Conservation (phyloP, 805 yeast species). For the Candida sakaeoensis region DNA sequence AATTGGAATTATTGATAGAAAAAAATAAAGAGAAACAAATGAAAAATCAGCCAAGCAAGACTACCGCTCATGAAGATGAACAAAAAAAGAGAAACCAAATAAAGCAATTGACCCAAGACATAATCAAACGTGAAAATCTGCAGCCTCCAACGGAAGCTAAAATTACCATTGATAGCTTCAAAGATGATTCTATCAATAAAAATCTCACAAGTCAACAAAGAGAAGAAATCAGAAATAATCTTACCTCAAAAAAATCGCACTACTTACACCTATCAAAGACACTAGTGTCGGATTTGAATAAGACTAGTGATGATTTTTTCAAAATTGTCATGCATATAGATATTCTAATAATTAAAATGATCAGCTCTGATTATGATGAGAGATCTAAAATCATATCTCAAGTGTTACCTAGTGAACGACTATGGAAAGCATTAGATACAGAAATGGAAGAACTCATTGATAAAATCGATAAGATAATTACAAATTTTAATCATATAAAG, state of each 20-base stretch:
- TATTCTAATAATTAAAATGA: constrained; percentile 22
- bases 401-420: constrained; percentile 26
- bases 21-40: constrained; percentile 7
- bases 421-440: constrained; percentile 24
- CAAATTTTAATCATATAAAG: constrained; percentile 7
- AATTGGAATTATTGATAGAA: constrained; percentile 10
- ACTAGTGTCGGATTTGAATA: constrained; percentile 12
- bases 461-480: constrained; percentile 9
- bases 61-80: constrained; percentile 6
- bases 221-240: constrained; percentile 10
- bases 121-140: constrained; percentile 13
- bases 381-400: constrained; percentile 22
- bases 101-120: constrained; percentile 18
- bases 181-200: constrained; percentile 1
- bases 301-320: constrained; percentile 16
- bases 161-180: neutral
- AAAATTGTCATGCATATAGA: constrained; percentile 25
- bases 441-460: constrained; percentile 19
- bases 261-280: constrained; percentile 21
- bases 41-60: neutral
- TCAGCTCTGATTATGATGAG: constrained; percentile 31
- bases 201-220: constrained; percentile 7
- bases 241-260: constrained; percentile 14
- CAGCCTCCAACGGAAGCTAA: constrained; percentile 7
- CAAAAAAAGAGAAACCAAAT: constrained; percentile 16